A percentile compares a stretch with the other conserved stretches of the same genome.
Evolutionary conservation across 1,284 basidiomycete species (phyloP).

Genomic region (Naganishia liquefaciens): DNA sequence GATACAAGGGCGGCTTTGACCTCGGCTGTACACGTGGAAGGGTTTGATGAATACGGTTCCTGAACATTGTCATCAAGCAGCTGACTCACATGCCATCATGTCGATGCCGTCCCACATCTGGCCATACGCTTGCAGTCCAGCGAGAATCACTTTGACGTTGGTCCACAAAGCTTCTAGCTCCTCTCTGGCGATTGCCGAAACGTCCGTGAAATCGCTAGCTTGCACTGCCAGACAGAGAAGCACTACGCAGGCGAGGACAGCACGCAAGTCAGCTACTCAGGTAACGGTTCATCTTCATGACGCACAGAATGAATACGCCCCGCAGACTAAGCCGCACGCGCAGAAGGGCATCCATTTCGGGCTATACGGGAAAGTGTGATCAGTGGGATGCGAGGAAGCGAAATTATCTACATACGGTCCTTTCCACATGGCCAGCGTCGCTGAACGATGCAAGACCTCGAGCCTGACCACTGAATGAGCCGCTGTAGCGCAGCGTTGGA

Average conservation of each 20-base stretch:
- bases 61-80: not conserved
- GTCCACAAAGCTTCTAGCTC: constrained; percentile 52
- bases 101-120: constrained; percentile 55
- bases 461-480: constrained; percentile 54
- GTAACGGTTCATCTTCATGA: constrained; percentile 1
- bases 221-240: constrained; percentile 53
- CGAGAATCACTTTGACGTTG: constrained; percentile 53
- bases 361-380: constrained; percentile 2
- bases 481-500: constrained; percentile 52
- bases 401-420: constrained; percentile 43
- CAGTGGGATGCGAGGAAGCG: not conserved
- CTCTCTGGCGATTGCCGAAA: constrained; percentile 38
- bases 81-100: constrained; percentile 51
- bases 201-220: constrained; percentile 41
- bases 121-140: constrained; percentile 54
- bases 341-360: constrained; percentile 55
- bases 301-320: constrained; percentile 51
- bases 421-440: constrained; percentile 49
- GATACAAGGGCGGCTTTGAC: constrained; percentile 47
- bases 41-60: not conserved
- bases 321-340: constrained; percentile 53
- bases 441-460: constrained; percentile 52
- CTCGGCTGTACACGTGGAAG: constrained; percentile 37
- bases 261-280: too few species aligned
- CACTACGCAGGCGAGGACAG: constrained; percentile 32